Evolutionary conservation across 179 eudicot species (phyloP).

Genomic region (Silene noctiflora): DNA sequence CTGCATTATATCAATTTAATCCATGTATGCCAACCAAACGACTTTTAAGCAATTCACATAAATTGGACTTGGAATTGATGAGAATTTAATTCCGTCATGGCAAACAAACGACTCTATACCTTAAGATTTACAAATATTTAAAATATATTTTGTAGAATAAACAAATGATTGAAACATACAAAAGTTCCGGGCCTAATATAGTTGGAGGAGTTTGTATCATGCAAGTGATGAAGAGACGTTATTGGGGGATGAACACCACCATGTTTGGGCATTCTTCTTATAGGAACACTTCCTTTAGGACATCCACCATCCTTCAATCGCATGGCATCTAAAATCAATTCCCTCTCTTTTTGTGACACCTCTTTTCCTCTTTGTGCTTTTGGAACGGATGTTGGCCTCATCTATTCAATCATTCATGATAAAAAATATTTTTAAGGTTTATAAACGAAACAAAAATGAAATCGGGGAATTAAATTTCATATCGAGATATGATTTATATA

Average conservation of each 20-base stretch:
- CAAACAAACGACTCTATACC: too few species aligned
- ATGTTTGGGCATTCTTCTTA: constrained; percentile 1
- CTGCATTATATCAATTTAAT: too few species aligned
- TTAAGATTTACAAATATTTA: too few species aligned
- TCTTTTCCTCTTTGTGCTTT: neutral
- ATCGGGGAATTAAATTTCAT: too few species aligned
- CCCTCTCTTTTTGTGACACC: neutral
- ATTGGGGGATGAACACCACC: neutral
- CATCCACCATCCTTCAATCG: constrained; percentile 17
- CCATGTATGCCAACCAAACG: too few species aligned
- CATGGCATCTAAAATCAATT: neutral
- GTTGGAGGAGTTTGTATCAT: neutral
- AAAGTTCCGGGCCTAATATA: neutral
- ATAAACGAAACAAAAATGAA: neutral
- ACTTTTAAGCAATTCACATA: too few species aligned
- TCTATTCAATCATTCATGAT: neutral
- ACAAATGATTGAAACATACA: neutral
- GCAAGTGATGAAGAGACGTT: neutral
- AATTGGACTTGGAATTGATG: too few species aligned
- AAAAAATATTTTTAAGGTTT: neutral
- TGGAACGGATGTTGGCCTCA: neutral
- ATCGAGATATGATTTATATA: neutral
- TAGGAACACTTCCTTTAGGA: constrained; percentile 15
- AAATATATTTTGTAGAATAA: too few species aligned
- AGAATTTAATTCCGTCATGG: too few species aligned